These are phyloP conservation scores for Ogataea chonburiensis DNA, from an alignment of 805 yeast species.

Conservation along the genomic window DNA sequence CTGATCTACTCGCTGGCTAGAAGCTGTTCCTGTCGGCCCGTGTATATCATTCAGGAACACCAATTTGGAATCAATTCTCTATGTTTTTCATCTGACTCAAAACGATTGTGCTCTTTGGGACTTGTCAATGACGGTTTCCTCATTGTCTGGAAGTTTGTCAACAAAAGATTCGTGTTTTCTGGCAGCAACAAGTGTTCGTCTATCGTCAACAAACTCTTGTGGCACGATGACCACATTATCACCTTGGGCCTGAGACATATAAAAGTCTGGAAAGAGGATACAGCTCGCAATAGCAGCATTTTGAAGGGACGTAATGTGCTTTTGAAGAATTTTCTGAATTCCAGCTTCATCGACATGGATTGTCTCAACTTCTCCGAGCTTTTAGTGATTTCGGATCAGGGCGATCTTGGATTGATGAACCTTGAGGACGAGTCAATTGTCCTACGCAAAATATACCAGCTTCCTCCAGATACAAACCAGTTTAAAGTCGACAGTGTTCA, in stretches of 20 bases:
- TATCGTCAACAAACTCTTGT: conserved; percentile 50
- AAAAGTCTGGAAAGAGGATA: conserved; percentile 53
- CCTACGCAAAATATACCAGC: conserved; percentile 22
- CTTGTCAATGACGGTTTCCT: conserved; percentile 67
- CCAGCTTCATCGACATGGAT: conserved; percentile 46
- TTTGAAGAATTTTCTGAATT: conserved; percentile 47
- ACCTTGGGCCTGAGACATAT: conserved; percentile 63
- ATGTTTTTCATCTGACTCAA: conserved; percentile 58
- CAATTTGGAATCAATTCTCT: conserved; percentile 59
- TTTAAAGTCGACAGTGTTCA: conserved; percentile 22
- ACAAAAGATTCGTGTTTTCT: conserved; percentile 34
- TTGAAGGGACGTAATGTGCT: conserved; percentile 61
- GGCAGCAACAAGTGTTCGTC: conserved; percentile 66
- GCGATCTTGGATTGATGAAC: conserved; percentile 35
- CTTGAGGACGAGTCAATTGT: conserved; percentile 25
- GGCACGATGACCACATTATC: conserved; percentile 49
- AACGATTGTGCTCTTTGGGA: conserved; percentile 58
- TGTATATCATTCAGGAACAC: conserved; percentile 59
- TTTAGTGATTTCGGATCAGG: conserved; percentile 35
- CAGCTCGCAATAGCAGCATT: conserved; percentile 13
- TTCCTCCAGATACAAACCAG: conserved; percentile 22
- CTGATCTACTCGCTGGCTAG: conserved; percentile 57
- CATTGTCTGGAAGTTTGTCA: conserved; percentile 51
- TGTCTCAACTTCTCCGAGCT: conserved; percentile 38
- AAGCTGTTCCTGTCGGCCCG: conserved; percentile 46